Conservation (phyloP, 371 early-diverging fungal genomes). For the Mucor mucedo region DNA sequence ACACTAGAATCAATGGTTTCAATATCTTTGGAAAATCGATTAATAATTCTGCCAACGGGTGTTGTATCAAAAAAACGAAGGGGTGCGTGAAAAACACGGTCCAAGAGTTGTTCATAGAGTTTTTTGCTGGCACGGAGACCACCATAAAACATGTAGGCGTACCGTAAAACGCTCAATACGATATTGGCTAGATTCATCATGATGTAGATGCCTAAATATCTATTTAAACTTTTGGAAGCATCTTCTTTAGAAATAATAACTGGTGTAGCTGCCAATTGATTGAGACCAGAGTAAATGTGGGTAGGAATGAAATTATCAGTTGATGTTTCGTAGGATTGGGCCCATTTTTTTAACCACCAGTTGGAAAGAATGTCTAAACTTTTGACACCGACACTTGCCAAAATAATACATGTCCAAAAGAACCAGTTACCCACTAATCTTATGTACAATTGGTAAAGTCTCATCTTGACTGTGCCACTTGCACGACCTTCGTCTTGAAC, state of each 20-base stretch:
- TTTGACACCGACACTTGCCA: conserved; percentile 36
- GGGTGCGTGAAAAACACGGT: conserved; percentile 33
- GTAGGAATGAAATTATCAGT: neutral
- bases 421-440: conserved; percentile 43
- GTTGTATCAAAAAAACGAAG: conserved; percentile 49
- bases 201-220: conserved; percentile 46
- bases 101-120: conserved; percentile 16
- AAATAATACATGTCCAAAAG: conserved; percentile 45
- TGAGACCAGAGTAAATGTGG: neutral
- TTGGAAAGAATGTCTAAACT: conserved; percentile 41
- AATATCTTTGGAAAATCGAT: conserved; percentile 66
- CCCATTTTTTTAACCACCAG: conserved; percentile 60
- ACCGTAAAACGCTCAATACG: conserved; percentile 31
- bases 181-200: conserved; percentile 44
- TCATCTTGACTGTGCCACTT: conserved; percentile 49
- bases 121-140: conserved; percentile 33
- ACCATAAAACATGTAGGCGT: conserved; percentile 43
- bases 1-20: conserved; percentile 50
- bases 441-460: conserved; percentile 47
- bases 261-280: too few relatives aligned
- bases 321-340: conserved; percentile 34
- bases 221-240: neutral
- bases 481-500: conserved; percentile 41
- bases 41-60: conserved; percentile 74
- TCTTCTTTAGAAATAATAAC: conserved; percentile 1